Percentiles rank a stretch among this genome's conserved stretches.
Conservation (phyloP, 768 basidiomycete species). For the Rhizopogon roseolus region DNA sequence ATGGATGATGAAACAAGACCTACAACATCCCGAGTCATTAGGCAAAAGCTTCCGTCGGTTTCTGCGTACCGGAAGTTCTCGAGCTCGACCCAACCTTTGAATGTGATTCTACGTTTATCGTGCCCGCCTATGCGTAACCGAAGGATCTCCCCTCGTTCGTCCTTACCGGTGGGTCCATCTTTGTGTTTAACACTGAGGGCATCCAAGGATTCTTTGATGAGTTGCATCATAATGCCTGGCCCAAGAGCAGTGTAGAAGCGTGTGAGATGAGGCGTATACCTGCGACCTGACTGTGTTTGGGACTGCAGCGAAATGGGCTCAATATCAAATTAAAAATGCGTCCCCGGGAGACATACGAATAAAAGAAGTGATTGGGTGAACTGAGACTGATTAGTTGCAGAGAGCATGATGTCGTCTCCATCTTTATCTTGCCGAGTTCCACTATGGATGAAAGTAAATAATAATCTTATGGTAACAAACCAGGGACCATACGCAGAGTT, state of each 20-base stretch:
- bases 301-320: conserved; percentile 42
- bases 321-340: not conserved
- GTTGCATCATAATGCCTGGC: conserved; percentile 46
- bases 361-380: conserved; percentile 80
- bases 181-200: conserved; percentile 47
- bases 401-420: conserved; percentile 56
- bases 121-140: conserved; percentile 62
- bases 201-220: conserved; percentile 53
- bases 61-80: conserved; percentile 53
- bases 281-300: conserved; percentile 71
- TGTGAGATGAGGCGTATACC: conserved; percentile 72
- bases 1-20: conserved; percentile 16
- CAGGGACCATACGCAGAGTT: conserved; percentile 24
- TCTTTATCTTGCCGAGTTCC: conserved; percentile 39
- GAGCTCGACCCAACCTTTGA: conserved; percentile 73
- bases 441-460: not conserved
- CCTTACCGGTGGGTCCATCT: conserved; percentile 22
- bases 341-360: conserved; percentile 53
- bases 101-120: conserved; percentile 58
- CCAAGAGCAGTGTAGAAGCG: conserved; percentile 70
- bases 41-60: conserved; percentile 54
- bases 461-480: not conserved
- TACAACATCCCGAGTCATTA: conserved; percentile 69
- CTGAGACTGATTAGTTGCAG: conserved; percentile 54
- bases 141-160: conserved; percentile 13